Conservation (phyloP, 176 grass and related monocot species). For the Aegilops bicornis region DNA sequence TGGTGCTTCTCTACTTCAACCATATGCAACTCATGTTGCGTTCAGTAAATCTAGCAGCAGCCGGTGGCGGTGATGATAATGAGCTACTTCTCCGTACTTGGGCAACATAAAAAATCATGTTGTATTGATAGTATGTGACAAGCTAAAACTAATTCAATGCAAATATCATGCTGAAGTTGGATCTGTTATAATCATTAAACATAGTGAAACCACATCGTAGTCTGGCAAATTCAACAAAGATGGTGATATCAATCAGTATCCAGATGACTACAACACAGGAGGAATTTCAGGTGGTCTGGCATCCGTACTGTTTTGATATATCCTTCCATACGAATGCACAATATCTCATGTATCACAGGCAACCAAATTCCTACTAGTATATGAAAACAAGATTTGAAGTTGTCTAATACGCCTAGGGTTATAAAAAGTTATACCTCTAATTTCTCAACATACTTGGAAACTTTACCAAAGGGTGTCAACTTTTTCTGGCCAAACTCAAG, state of each 20-base stretch:
- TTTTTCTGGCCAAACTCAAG: constrained; percentile 92
- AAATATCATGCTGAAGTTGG: not conserved
- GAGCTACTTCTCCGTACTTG: not conserved
- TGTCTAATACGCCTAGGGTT: not conserved
- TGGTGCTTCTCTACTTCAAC: not conserved
- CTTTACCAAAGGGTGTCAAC: constrained; percentile 68
- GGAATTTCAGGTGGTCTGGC: not conserved
- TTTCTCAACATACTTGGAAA: constrained; percentile 82
- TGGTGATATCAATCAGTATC: not conserved
- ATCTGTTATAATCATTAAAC: not conserved
- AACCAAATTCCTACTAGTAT: not conserved
- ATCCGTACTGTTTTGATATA: constrained; percentile 2
- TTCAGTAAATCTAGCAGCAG: not conserved
- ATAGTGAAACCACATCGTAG: not conserved
- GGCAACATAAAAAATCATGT: not conserved
- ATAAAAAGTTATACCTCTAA: constrained; percentile 66
- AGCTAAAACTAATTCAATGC: not conserved
- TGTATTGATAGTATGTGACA: not conserved
- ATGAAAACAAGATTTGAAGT: not conserved
- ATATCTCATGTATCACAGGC: not conserved
- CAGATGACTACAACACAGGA: not conserved
- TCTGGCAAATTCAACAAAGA: not conserved
- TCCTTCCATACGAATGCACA: not conserved
- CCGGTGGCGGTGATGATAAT: not conserved
- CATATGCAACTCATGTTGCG: not conserved